A percentile compares a stretch with the other conserved stretches of the same genome.
Conservation (phyloP, 1,284 basidiomycete genomes). For the Cryptococcus floricola region DNA sequence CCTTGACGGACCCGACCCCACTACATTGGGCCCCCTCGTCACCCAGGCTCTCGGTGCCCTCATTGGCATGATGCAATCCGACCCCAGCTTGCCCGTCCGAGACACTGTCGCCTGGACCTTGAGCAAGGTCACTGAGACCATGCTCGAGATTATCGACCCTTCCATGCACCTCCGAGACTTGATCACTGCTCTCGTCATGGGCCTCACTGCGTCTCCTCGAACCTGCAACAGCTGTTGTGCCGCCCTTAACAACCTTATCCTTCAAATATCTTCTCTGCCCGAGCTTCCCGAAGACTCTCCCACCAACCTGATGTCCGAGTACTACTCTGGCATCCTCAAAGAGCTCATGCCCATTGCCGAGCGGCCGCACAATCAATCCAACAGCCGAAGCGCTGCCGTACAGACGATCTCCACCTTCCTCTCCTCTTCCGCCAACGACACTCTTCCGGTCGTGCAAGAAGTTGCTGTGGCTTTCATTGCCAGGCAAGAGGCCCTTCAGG, state of each 20-base stretch:
- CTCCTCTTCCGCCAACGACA: slow-evolving; percentile 74
- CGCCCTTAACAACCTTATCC: slow-evolving; percentile 91
- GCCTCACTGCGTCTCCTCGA: slow-evolving; percentile 64
- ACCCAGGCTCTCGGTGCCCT: slow-evolving; percentile 90
- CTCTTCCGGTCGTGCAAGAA: slow-evolving; percentile 75
- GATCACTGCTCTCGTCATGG: slow-evolving; percentile 75
- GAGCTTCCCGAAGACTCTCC: slow-evolving; percentile 52
- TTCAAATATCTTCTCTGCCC: slow-evolving; percentile 66
- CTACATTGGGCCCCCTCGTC: slow-evolving; percentile 76
- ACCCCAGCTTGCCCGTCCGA: slow-evolving; percentile 80
- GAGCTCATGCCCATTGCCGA: slow-evolving; percentile 81
- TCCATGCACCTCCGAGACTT: slow-evolving; percentile 83
- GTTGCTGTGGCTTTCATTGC: slow-evolving; percentile 76
- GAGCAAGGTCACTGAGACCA: slow-evolving; percentile 87
- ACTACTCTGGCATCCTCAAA: slow-evolving; percentile 80
- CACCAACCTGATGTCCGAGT: slow-evolving; percentile 70
- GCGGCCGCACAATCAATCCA: slow-evolving; percentile 76
- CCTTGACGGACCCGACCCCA: slow-evolving; percentile 88
- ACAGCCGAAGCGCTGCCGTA: slow-evolving; percentile 92
- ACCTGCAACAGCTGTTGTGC: slow-evolving; percentile 95
- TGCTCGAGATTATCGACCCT: slow-evolving; percentile 81
- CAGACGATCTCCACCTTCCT: slow-evolving; percentile 89
- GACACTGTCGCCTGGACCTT: slow-evolving; percentile 98
- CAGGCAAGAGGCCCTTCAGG: slow-evolving; percentile 83
- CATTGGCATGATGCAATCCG: slow-evolving; percentile 86